Conservation (phyloP, 2,329 filamentous ascomycete genomes). For the Ceratocystis harringtonii region DNA sequence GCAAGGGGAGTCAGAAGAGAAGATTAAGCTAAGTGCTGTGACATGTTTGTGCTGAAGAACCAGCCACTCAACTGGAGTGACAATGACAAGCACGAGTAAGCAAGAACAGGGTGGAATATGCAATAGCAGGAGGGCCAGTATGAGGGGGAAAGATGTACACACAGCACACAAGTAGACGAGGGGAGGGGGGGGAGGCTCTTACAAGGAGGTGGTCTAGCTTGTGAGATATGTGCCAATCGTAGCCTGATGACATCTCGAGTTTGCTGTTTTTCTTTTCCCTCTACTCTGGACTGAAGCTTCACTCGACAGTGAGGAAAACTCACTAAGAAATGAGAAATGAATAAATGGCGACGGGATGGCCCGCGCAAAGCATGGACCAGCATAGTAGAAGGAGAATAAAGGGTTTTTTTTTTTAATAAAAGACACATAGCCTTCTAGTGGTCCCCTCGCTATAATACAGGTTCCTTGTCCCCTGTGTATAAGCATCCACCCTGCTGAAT, state of each 20-base stretch:
- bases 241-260: no score
- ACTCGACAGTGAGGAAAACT: not conserved
- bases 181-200: not conserved
- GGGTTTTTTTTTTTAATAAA: not conserved
- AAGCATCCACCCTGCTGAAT: not conserved
- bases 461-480: not conserved
- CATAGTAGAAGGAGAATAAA: not conserved
- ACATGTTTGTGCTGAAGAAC: not conserved
- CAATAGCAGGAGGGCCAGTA: not conserved
- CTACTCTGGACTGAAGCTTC: not conserved
- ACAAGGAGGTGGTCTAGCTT: not conserved
- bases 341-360: not conserved
- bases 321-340: not conserved
- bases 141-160: not conserved
- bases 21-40: not conserved
- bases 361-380: conserved; percentile 2
- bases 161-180: not conserved
- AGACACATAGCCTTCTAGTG: not conserved
- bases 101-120: not conserved
- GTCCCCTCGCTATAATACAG: not conserved
- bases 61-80: no score
- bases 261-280: not conserved
- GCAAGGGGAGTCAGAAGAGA: no score
- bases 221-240: not conserved
- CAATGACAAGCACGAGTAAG: not conserved